A percentile compares a stretch with the other conserved stretches of the same genome.
Conservation (phyloP, 2,329 filamentous ascomycete genomes). For the Sporothrix phasma region DNA sequence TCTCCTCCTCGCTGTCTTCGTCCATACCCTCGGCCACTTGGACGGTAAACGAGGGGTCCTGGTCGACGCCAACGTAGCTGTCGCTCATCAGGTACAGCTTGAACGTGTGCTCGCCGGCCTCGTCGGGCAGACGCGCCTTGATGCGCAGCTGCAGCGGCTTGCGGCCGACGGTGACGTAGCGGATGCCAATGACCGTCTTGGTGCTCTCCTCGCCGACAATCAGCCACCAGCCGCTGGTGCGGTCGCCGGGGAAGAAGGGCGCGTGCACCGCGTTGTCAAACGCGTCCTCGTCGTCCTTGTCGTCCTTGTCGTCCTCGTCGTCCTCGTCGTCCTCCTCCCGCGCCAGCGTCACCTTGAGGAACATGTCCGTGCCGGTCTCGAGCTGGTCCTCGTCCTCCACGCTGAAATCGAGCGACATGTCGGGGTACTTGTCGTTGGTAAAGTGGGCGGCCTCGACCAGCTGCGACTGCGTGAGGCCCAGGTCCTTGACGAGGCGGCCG, state of each 20-base stretch:
- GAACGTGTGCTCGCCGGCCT: constrained; percentile 70
- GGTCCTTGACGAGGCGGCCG: constrained; percentile 61
- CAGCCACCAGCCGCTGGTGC: constrained; percentile 98
- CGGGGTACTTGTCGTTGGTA: constrained; percentile 93
- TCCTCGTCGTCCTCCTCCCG: constrained; percentile 68
- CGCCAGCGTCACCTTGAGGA: constrained; percentile 74
- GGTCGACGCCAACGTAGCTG: constrained; percentile 92
- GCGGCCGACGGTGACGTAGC: constrained; percentile 77
- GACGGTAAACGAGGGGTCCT: constrained; percentile 82
- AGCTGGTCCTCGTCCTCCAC: constrained; percentile 73
- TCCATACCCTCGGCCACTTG: constrained; percentile 88
- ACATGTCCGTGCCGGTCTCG: constrained; percentile 67
- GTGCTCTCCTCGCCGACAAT: constrained; percentile 89
- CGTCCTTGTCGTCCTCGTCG: constrained; percentile 33
- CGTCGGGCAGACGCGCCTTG: constrained; percentile 75
- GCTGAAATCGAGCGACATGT: constrained; percentile 83
- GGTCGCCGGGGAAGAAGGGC: constrained; percentile 84
- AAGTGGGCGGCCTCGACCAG: constrained; percentile 85
- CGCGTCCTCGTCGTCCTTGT: constrained; percentile 44
- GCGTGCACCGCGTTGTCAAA: constrained; percentile 81
- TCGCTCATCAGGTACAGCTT: constrained; percentile 96
- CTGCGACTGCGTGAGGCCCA: constrained; percentile 72
- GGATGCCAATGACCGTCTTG: constrained; percentile 82
- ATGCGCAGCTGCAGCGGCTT: constrained; percentile 63
- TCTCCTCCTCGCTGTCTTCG: constrained; percentile 67